Evolutionary conservation across 805 yeast genomes (phyloP), one percentile per base, ranked within the genome.

Genomic region (Yarrowia sp.): DNA sequence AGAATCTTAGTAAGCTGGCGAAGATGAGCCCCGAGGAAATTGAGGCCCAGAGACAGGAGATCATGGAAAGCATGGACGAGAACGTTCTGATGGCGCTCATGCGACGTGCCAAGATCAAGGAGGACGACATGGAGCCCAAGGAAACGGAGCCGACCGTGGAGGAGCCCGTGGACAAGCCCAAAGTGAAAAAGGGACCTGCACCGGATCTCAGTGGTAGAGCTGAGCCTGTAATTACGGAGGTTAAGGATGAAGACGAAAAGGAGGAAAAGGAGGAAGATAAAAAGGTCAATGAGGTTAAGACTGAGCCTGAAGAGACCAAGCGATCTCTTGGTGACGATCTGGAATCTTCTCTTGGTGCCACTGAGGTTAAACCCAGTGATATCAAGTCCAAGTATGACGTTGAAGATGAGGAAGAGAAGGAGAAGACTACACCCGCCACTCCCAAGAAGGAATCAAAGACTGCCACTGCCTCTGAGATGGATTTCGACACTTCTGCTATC

Each of bases 21-120:
- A 76, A 78, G 14, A 88, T 92, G 93, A 80, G 88, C 2, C 82
- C 81, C 1, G 88, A 85, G 16, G 92, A 92, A 74, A 83, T 91
- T 43, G 80, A 82, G 42, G 77, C 80, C 56, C 94, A 91, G 72
- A 83, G 86, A 71, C 84, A 85, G 71, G 97, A 91, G 73, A 77
- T 93, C 43, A 72, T 91, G 66, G 82, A 82, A n/a, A 81, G 83
- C 0, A 79, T 93, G 75, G 88, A 90, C 76, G 96, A 97, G 0
- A 82, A 82, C 68, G 82, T 92, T 26, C 77, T 93, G 55, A 82
- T 86, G 64, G 70, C 74, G 11, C 69, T 79, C 67, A 70, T 78
- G 58, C 56, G 72, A 32, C 64, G 87, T 86, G 61, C 79, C 7
- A 86, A 86, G 70, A 82, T 82, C 55, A 83, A 87, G 45, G 78